Base-by-base conservation (phyloP, 2,329 filamentous ascomycete genomes). In the Fusarium mexicanum region DNA sequence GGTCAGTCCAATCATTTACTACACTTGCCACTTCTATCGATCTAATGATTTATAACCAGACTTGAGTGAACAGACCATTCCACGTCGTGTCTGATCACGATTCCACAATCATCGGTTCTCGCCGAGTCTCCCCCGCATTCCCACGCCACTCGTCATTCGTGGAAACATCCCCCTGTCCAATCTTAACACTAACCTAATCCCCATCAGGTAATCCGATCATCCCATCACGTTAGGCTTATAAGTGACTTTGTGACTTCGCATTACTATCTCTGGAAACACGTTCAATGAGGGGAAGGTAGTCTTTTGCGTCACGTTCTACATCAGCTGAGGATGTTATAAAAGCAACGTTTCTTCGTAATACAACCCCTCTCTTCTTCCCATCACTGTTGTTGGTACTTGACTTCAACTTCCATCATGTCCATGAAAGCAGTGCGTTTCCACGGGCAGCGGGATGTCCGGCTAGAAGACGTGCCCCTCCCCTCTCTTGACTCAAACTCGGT, bases 191-290 rank as follows among this genome's bases (percentile, higher is more conserved):
- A 46, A n/a, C 11, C 65, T 68, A 71, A 46, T 38, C 57, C 58
- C 17, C 50, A 69, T 33, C 10, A 3, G 37, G 65, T 54, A 68
- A 68, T 43, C 65, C 65, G 65, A 61, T 38, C 47, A 37, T 38
- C 41, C n/a, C 64, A 62, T 68, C 24, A 48, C 41, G 59, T 43
- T 54, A 33, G 51, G 35, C 33, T 31, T 31, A n/a, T 51, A 53
- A 55, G 51, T 41, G 50, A 68, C 51, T 68, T 47, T 41, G 54
- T 38, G 63, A 68, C 65, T 68, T 68, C 65, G 65, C 65, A 68
- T 68, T 68, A 53, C 65, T 53, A 33, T 68, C 29, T 68, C 24
- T 41, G 65, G 65, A 68, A 40, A 63, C 33, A 58, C 24, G 57
- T 29, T 29, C 5, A 10, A 24, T 61, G 65, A 68, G 65, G 65